Evolutionary conservation across 148 eudicot genomes (phyloP).

Genomic region (Spergularia marina): DNA sequence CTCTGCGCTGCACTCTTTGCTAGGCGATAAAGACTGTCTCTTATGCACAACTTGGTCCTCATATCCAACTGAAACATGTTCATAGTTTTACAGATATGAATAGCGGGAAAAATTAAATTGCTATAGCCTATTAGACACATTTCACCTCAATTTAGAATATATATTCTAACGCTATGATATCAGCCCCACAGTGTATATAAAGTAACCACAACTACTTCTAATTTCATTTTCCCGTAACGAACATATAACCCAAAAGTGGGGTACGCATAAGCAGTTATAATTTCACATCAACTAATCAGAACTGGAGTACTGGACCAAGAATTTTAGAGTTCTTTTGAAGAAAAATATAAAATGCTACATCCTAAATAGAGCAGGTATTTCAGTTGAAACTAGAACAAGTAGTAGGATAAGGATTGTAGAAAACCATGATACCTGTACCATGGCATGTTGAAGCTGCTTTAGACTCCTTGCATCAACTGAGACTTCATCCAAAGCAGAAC

Average conservation of each 20-base stretch:
- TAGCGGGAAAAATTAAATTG: background rate
- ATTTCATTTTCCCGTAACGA: background rate
- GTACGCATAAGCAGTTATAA: background rate
- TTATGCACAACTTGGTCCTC: conserved; percentile 73
- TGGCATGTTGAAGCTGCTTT: conserved; percentile 73
- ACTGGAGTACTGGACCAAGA: too few relatives aligned
- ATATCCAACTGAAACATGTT: conserved; percentile 64
- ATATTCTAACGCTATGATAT: background rate
- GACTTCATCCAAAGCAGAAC: conserved; percentile 58
- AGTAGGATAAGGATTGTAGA: background rate
- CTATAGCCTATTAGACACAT: background rate
- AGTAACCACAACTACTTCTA: background rate
- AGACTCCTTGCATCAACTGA: conserved; percentile 74
- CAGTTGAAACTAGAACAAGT: background rate
- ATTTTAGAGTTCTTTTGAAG: background rate
- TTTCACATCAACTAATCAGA: background rate
- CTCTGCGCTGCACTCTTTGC: conserved; percentile 84
- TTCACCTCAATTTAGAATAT: background rate
- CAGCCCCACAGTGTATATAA: background rate
- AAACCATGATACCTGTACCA: conserved; percentile 65
- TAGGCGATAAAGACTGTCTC: conserved; percentile 89
- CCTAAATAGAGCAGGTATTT: background rate
- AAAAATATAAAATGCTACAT: background rate
- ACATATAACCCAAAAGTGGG: background rate
- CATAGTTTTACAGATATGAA: background rate